Base-by-base conservation (phyloP, 1,284 basidiomycete species). In the Ustilago nuda region DNA sequence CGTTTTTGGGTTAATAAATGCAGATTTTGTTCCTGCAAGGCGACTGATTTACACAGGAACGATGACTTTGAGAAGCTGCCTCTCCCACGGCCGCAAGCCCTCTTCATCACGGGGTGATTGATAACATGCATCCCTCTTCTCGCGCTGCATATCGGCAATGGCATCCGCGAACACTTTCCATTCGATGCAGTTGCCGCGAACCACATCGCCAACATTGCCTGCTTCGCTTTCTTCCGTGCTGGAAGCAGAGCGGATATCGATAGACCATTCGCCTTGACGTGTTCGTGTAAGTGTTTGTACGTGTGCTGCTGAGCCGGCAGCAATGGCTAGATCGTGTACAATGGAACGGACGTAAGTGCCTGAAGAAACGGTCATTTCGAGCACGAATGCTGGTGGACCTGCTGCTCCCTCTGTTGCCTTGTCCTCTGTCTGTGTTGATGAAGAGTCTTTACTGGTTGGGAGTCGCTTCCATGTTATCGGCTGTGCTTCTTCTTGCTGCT, bases 261-360 rank as follows among this genome's bases (percentile, higher is more conserved):
- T 73, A 17, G 66, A 71, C 69, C 81, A 85, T 53, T 80, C 72
- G 33, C 83, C 84, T 60, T 85, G 84, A 17, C 82, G 61, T 41
- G 78, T 81, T n/a, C 84, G 73, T 6, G 75, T 80, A 8, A 85
- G 77, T 2, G 63, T 70, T 33, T 84, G 82, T 1, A 85, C 84
- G 62, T 85, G 84, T 7, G 84, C 84, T 1, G 84, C 83, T 17
- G 79, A 82, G 5, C 72, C 72, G 35, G 67, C 74, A 17, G 79
- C 78, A 5, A 53, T 57, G 35, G 73, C 84, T 3, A 85, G 73
- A 32, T 85, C 84, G 64, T 85, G 84, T 8, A 85, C 83, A 59
- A 85, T 82, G 30, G 80, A 82, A 13, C 84, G 79, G 2, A 85
- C 83, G 33, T 85, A 85, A 23, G 84, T 85, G 53, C 84, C 84